A percentile compares a stretch with the other conserved stretches of the same genome.
Conservation (phyloP, 2,329 filamentous ascomycete species). For the Acephala macrosclerotiorum region DNA sequence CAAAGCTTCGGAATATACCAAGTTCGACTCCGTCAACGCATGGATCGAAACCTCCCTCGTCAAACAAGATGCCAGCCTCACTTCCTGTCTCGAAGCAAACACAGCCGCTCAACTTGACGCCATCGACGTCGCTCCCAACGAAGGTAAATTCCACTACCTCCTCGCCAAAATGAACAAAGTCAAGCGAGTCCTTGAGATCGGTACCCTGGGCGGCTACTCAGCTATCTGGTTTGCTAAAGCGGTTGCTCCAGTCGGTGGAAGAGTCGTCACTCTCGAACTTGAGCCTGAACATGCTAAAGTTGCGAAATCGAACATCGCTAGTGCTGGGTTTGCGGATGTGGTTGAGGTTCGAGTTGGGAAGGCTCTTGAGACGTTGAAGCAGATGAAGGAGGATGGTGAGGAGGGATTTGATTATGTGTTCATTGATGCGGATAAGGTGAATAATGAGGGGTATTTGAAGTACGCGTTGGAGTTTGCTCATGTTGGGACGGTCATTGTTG, state of each 20-base stretch:
- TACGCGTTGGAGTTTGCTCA: conserved; percentile 51
- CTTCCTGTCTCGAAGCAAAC: conserved; percentile 24
- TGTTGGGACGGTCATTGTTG: conserved; percentile 58
- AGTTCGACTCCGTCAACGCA: conserved; percentile 25
- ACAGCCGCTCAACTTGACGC: conserved; percentile 6
- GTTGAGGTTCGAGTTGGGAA: conserved; percentile 55
- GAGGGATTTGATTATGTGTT: conserved; percentile 61
- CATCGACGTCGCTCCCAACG: conserved; percentile 30
- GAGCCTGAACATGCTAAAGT: conserved; percentile 49
- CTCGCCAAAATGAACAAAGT: conserved; percentile 30
- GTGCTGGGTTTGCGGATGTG: conserved; percentile 51
- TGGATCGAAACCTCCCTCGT: conserved; percentile 25
- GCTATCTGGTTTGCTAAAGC: conserved; percentile 38
- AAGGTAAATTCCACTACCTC: conserved; percentile 32
- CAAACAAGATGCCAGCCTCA: conserved; percentile 18
- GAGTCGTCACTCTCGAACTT: conserved; percentile 52
- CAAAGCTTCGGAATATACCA: conserved; percentile 14
- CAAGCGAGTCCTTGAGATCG: conserved; percentile 36
- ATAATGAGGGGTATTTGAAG: conserved; percentile 55
- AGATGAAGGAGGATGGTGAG: conserved; percentile 40
- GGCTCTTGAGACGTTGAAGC: conserved; percentile 49
- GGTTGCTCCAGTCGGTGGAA: conserved; percentile 27
- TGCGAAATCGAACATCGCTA: conserved; percentile 49
- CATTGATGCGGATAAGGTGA: conserved; percentile 60
- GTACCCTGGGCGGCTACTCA: conserved; percentile 37